Conservation (phyloP, 805 yeast species). For the Suhomyces faveliae region DNA sequence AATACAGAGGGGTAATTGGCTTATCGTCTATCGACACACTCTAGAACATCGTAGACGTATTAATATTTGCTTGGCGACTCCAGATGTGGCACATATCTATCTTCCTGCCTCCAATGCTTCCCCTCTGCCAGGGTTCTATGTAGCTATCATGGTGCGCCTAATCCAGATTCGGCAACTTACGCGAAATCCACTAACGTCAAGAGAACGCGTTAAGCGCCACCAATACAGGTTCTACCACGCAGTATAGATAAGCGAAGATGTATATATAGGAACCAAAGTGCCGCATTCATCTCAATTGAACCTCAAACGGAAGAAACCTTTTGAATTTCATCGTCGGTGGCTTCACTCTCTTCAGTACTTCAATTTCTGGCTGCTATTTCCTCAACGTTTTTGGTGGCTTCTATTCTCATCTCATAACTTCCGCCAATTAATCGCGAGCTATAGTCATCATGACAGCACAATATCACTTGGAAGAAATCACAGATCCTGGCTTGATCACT, state of each 20-base stretch:
- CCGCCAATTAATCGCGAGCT: background rate
- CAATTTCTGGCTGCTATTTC: no score
- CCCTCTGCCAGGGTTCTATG: background rate
- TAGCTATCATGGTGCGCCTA: background rate
- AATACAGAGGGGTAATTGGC: no score
- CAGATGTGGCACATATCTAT: background rate
- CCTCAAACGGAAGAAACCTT: background rate
- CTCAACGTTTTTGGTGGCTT: background rate
- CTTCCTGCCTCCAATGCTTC: background rate
- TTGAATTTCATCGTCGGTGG: background rate
- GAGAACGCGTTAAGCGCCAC: conserved; percentile 4
- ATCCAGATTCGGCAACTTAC: background rate
- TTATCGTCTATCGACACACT: no score
- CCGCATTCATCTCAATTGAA: background rate
- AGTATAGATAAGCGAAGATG: background rate
- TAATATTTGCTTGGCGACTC: no score
- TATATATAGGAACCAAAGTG: background rate
- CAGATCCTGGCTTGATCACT: conserved; percentile 24
- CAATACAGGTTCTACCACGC: background rate
- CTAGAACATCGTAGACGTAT: no score
- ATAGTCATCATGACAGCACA: conserved; percentile 3
- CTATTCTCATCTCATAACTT: background rate
- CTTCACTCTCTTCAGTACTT: no score
- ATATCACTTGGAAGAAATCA: conserved; percentile 16
- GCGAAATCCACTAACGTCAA: conserved; percentile 4